Percentiles rank a stretch among this genome's conserved stretches.
Evolutionary conservation across 2,329 filamentous ascomycete species (phyloP).

Genomic region (Colletotrichum scovillei): DNA sequence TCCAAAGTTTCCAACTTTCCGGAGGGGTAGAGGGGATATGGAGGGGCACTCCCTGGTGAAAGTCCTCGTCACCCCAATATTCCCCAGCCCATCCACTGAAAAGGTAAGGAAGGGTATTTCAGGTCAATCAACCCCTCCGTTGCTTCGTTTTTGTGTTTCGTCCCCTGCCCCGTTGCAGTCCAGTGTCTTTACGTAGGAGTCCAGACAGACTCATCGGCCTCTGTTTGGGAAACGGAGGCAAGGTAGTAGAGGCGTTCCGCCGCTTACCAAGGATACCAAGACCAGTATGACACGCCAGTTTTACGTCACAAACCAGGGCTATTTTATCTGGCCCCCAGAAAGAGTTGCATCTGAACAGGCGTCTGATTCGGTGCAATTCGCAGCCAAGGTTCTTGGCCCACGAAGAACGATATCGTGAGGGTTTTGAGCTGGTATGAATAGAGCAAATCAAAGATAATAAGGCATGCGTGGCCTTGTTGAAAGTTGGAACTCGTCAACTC

Average conservation of each 20-base stretch:
- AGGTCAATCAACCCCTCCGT: not conserved
- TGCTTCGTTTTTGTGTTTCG: conserved; percentile 10
- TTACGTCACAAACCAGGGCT: conserved; percentile 23
- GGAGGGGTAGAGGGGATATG: not conserved
- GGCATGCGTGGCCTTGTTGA: not conserved
- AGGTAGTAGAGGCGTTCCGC: not conserved
- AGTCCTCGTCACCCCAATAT: not conserved
- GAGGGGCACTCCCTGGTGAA: not conserved
- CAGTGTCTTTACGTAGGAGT: conserved; percentile 1
- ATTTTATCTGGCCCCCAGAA: not conserved
- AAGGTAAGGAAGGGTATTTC: not conserved
- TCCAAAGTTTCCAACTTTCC: not conserved
- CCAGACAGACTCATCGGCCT: not conserved
- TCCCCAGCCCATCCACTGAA: conserved; percentile 30
- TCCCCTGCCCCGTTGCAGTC: not conserved
- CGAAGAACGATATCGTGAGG: not conserved
- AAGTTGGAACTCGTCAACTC: not conserved
- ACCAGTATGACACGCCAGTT: conserved; percentile 4
- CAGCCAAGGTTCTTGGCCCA: conserved; percentile 27
- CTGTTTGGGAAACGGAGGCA: not conserved
- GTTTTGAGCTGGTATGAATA: not conserved
- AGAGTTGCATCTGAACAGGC: not conserved
- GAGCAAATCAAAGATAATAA: not conserved
- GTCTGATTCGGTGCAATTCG: conserved; percentile 10
- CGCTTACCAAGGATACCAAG: conserved; percentile 32